Conservation (phyloP, 148 eudicot genomes). For the Amaranthus cruentus region DNA sequence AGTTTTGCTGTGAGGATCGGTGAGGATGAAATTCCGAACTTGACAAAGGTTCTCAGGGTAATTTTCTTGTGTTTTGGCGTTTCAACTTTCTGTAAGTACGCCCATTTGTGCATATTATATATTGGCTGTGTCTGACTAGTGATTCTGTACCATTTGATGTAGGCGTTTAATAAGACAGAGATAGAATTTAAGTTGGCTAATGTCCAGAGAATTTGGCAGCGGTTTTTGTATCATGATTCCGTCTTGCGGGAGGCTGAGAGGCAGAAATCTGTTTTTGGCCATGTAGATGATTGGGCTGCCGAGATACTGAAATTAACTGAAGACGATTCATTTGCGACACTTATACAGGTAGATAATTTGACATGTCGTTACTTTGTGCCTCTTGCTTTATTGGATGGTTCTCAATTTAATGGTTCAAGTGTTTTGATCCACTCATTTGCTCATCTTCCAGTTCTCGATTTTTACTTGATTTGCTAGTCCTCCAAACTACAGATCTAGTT, state of each 20-base stretch:
- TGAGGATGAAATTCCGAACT: slow-evolving; percentile 82
- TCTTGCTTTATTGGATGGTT: not conserved
- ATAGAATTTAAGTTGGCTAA: slow-evolving; percentile 71
- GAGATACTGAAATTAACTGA: slow-evolving; percentile 49
- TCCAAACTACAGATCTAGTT: not conserved
- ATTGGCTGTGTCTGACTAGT: slow-evolving; percentile 8
- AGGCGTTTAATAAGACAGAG: slow-evolving; percentile 87
- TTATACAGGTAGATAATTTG: slow-evolving; percentile 62
- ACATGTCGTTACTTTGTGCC: not conserved
- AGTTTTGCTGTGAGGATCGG: slow-evolving; percentile 86
- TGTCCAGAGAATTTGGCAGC: slow-evolving; percentile 84
- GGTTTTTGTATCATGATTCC: slow-evolving; percentile 80
- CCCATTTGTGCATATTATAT: slow-evolving; percentile 10
- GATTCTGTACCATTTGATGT: slow-evolving; percentile 12
- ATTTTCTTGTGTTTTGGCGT: not conserved
- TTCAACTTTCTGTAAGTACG: not conserved
- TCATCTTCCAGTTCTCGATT: not conserved
- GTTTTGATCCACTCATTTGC: not conserved
- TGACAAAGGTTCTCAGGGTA: slow-evolving; percentile 76
- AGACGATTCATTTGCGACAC: slow-evolving; percentile 76
- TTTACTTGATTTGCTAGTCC: not conserved
- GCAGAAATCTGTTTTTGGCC: slow-evolving; percentile 51
- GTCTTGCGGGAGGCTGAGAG: slow-evolving; percentile 82
- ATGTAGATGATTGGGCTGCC: slow-evolving; percentile 65
- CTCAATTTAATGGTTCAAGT: not conserved